These are phyloP conservation scores for Alternaria atra DNA, from an alignment of 2,329 filamentous ascomycete species.

Conservation along the genomic window DNA sequence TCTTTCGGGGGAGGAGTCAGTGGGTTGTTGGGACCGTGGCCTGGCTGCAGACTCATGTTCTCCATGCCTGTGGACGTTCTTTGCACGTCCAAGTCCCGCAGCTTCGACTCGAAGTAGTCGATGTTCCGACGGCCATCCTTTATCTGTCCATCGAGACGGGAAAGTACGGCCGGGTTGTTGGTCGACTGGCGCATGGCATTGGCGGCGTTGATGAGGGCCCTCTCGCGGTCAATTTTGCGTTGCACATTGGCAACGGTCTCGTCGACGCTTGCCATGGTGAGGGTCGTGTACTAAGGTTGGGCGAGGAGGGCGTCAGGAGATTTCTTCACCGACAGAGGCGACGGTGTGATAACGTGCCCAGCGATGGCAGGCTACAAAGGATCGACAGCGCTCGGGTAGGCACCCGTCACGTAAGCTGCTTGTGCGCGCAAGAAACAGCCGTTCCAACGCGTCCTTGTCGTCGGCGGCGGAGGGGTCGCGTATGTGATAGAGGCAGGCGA, in stretches of 20 bases:
- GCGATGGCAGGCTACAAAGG: conserved; percentile 31
- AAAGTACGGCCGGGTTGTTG: conserved; percentile 89
- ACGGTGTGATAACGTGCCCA: conserved; percentile 37
- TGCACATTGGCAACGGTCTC: conserved; percentile 80
- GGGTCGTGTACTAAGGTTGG: conserved; percentile 17
- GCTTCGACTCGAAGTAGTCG: conserved; percentile 92
- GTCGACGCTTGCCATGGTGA: conserved; percentile 66
- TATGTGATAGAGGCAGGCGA: conserved; percentile 17
- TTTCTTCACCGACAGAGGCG: conserved; percentile 39
- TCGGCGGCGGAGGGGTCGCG: conserved; percentile 16
- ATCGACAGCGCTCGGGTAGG: conserved; percentile 39
- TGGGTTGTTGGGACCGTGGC: conserved; percentile 51
- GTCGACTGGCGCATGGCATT: conserved; percentile 96
- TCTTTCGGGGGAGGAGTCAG: conserved; percentile 77
- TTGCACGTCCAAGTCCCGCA: conserved; percentile 87
- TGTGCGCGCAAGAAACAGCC: conserved; percentile 15
- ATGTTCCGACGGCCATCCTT: conserved; percentile 93
- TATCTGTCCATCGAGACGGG: conserved; percentile 91
- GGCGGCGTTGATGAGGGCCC: conserved; percentile 91
- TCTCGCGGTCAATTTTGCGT: conserved; percentile 98
- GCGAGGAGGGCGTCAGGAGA: conserved; percentile 35
- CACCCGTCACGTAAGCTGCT: conserved; percentile 23
- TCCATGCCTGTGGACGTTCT: conserved; percentile 74
- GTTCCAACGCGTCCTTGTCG: conserved; percentile 14
- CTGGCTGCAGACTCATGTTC: conserved; percentile 69